phyloP scores from a whole-genome alignment of 2,329 filamentous ascomycete species.

The Lasiodiplodia theobromae region DNA sequence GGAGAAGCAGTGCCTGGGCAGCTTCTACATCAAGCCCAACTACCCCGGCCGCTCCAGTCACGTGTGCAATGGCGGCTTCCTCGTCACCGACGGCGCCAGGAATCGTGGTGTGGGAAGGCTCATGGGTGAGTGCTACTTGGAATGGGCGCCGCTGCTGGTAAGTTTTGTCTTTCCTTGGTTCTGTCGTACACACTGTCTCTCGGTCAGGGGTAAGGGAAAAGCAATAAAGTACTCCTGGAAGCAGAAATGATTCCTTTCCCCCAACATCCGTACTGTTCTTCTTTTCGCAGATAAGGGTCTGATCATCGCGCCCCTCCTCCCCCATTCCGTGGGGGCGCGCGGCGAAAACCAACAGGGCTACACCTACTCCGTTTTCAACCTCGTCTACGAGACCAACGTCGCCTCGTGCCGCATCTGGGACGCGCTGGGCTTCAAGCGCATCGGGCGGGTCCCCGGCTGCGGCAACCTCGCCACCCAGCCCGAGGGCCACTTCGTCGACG shows the following conservation, averaged over 20 bases:
- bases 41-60: constrained; percentile 91
- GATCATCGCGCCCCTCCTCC: not conserved
- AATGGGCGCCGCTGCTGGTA: constrained; percentile 60
- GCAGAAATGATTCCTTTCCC: not conserved
- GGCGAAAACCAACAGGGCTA: constrained; percentile 66
- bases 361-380: constrained; percentile 91
- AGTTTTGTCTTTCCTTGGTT: constrained; percentile 31
- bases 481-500: constrained; percentile 54
- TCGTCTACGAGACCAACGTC: constrained; percentile 93
- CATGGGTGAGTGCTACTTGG: constrained; percentile 61
- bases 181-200: too few species aligned
- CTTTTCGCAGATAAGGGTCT: not conserved
- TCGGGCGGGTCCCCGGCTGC: constrained; percentile 73
- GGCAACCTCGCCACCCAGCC: constrained; percentile 58
- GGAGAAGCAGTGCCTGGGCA: constrained; percentile 82
- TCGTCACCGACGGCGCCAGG: constrained; percentile 56
- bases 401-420: constrained; percentile 93
- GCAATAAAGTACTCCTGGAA: not conserved
- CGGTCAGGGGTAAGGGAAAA: not conserved
- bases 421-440: constrained; percentile 88
- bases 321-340: not conserved
- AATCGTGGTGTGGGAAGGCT: constrained; percentile 59
- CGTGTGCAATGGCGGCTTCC: constrained; percentile 73
- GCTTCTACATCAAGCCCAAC: constrained; percentile 94
- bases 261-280: not conserved